Evolutionary conservation across 495 filamentous ascomycete species (phyloP), one percentile per base, ranked within the genome.

Genomic region (Tuber brumale): DNA sequence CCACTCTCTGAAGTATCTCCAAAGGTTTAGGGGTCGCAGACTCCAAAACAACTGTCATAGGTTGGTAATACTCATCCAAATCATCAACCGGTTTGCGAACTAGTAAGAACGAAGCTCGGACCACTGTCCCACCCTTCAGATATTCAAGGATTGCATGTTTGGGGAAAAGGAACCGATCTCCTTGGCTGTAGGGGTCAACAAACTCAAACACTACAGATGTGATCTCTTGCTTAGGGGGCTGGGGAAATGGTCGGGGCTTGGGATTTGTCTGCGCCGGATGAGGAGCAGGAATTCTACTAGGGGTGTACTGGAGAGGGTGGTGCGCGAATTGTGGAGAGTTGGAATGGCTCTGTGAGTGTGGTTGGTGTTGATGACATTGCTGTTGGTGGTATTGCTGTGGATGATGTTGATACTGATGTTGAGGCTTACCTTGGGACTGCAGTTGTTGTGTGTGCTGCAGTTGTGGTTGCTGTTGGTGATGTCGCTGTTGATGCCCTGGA

Each of bases 151-250:
- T 92, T 74, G 91, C 91, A 81, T 93, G 88, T 82, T 92, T 94
- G 0, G 95, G 95, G 81, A 99, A 95, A 31, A 94, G 83, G 82
- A 94, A 98, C 31, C 94, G 90, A 82, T 97, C 95, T 16, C 94
- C 94, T 27, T 88, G 89, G 21, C 88, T 88, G 14, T 89, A 91
- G 44, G 91, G 89, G 71, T 91, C 90, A 3, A 89, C 87, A 79
- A 97, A 97, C 82, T 97, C 95, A 73, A 99, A 92, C 16, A 94
- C 89, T 3, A 97, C 86, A 23, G 92, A 89, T 51, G 89, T 88
- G 81, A 91, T 90, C 79, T 92, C 89, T 10, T 90, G 85, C 73
- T 90, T 89, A 43, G 83, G 80, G 14, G 85, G 83, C 39, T 82
- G 81, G 8, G 81, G 81, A 61, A 78, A 82, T 48, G 81, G 75